Conservation (phyloP, 805 yeast genomes). For the Cyberlindnera lachancei region DNA sequence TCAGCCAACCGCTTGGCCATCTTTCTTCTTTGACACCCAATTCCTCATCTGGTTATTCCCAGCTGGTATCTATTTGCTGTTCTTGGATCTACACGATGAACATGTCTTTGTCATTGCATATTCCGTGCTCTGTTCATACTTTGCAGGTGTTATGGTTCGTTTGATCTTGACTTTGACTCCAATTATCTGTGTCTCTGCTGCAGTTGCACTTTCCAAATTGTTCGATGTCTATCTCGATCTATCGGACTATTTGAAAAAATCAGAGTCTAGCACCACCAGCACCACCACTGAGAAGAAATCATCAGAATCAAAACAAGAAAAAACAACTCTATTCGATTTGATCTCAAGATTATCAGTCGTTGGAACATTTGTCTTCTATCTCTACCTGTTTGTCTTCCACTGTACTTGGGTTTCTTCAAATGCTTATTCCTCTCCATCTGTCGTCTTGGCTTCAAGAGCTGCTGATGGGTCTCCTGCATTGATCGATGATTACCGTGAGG, state of each 20-base stretch:
- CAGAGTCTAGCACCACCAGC: too few relatives aligned
- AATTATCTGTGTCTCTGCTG: constrained; percentile 87
- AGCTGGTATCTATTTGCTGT: constrained; percentile 86
- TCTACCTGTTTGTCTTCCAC: constrained; percentile 79
- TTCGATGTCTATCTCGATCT: constrained; percentile 77
- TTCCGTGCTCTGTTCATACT: constrained; percentile 89
- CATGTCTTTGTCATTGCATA: constrained; percentile 90
- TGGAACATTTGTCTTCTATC: constrained; percentile 62
- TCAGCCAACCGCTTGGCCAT: constrained; percentile 99
- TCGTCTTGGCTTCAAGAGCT: constrained; percentile 74
- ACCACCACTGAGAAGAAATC: constrained; percentile 2
- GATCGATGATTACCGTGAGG: constrained; percentile 97
- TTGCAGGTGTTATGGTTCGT: constrained; percentile 99
- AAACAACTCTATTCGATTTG: constrained; percentile 19
- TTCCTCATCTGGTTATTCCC: constrained; percentile 98
- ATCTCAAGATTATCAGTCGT: constrained; percentile 58
- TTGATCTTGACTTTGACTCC: constrained; percentile 96
- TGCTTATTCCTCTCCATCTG: constrained; percentile 97
- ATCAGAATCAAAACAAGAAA: constrained; percentile 6
- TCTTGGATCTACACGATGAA: constrained; percentile 85
- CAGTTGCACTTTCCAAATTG: constrained; percentile 77
- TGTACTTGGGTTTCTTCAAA: constrained; percentile 96
- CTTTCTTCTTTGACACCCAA: constrained; percentile 90
- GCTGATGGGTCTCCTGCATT: constrained; percentile 81
- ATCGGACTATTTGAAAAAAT: constrained; percentile 24